phyloP scores from a whole-genome alignment of 768 basidiomycete species.

The Mycena venus region DNA sequence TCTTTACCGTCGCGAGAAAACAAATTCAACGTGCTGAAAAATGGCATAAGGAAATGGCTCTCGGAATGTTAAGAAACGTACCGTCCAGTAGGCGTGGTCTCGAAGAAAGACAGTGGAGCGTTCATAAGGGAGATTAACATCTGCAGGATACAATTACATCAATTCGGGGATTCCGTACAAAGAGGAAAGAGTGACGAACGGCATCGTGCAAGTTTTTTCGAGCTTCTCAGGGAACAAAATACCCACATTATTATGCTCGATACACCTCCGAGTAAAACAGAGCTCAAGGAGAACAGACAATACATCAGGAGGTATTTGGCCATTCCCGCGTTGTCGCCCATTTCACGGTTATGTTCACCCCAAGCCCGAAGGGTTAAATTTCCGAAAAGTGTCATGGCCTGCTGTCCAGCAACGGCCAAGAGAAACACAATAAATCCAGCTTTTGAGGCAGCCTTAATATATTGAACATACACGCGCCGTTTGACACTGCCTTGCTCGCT shows the following conservation, averaged over 20 bases:
- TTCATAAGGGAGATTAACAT: conserved; percentile 87
- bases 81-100: conserved; percentile 89
- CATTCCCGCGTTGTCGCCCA: conserved; percentile 71
- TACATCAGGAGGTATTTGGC: conserved; percentile 72
- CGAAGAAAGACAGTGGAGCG: conserved; percentile 91
- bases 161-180: background rate
- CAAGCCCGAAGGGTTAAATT: conserved; percentile 82
- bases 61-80: conserved; percentile 36
- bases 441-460: conserved; percentile 85
- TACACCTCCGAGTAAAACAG: conserved; percentile 65
- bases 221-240: conserved; percentile 79
- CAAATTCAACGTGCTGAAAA: conserved; percentile 82
- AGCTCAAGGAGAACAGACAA: conserved; percentile 74
- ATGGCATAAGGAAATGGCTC: background rate
- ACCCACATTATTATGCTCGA: conserved; percentile 82
- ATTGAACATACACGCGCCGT: conserved; percentile 78
- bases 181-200: conserved; percentile 55
- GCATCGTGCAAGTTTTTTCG: conserved; percentile 82
- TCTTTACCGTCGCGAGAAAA: conserved; percentile 84
- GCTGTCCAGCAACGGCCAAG: conserved; percentile 65
- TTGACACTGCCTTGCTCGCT: conserved; percentile 88
- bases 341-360: conserved; percentile 82
- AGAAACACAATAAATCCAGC: conserved; percentile 78
- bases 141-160: conserved; percentile 51
- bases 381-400: conserved; percentile 70